Percentiles rank a stretch among this genome's conserved stretches.
phyloP scores from a whole-genome alignment of 2,329 filamentous ascomycete species.

The Fusarium brachygibbosum region DNA sequence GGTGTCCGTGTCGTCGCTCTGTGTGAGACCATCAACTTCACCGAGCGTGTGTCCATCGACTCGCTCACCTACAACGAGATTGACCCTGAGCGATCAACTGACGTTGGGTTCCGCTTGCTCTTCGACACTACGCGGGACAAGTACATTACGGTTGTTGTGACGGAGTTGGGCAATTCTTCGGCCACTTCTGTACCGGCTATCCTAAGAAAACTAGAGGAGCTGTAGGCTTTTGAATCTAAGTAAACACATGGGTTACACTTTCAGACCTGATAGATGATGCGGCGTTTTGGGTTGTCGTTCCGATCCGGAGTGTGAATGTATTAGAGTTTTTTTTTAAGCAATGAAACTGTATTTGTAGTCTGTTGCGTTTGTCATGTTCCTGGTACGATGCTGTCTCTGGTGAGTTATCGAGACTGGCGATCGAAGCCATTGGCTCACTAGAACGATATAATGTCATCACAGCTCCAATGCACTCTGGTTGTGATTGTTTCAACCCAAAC shows the following conservation, averaged over 20 bases:
- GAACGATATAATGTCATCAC: constrained; percentile 23
- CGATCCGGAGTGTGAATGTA: constrained; percentile 22
- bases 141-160: constrained; percentile 89
- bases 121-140: constrained; percentile 93
- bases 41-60: constrained; percentile 85
- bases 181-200: constrained; percentile 84
- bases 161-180: constrained; percentile 88
- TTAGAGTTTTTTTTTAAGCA: constrained; percentile 12
- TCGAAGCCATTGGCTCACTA: background rate
- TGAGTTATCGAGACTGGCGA: background rate
- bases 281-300: constrained; percentile 26
- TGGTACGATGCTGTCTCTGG: background rate
- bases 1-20: constrained; percentile 88
- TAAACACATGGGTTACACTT: constrained; percentile 30
- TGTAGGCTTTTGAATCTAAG: constrained; percentile 53
- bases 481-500: constrained; percentile 40
- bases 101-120: constrained; percentile 73
- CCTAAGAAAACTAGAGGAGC: constrained; percentile 69
- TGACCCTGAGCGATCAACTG: constrained; percentile 76
- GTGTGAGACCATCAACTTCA: constrained; percentile 96
- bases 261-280: constrained; percentile 33
- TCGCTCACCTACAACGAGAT: constrained; percentile 96
- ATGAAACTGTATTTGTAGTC: constrained; percentile 15
- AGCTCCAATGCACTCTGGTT: constrained; percentile 18
- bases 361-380: background rate